Evolutionary conservation across 495 filamentous ascomycete genomes (phyloP).

Genomic region (Annulohypoxylon bovei): DNA sequence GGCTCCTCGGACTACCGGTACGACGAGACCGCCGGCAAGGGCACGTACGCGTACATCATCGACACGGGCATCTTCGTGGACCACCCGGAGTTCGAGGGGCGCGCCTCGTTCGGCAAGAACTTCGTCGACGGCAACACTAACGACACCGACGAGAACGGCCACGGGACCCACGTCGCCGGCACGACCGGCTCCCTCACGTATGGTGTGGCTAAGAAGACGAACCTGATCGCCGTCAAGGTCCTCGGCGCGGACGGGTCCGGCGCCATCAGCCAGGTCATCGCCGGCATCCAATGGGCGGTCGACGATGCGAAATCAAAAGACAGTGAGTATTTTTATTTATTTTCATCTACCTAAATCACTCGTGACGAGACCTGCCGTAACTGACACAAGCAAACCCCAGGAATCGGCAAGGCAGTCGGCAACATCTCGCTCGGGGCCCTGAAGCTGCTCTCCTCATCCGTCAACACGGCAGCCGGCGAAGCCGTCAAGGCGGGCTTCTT

Average conservation of each 20-base stretch:
- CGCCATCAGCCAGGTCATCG: slow-evolving; percentile 55
- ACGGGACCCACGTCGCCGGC: slow-evolving; percentile 52
- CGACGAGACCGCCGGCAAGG: slow-evolving; percentile 55
- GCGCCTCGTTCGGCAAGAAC: slow-evolving; percentile 61
- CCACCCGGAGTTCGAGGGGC: slow-evolving; percentile 63
- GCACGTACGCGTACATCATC: slow-evolving; percentile 58
- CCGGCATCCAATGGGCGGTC: slow-evolving; percentile 60
- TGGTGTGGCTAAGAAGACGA: slow-evolving; percentile 51
- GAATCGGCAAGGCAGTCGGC: slow-evolving; percentile 49
- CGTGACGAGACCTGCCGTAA: neutral
- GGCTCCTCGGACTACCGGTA: slow-evolving; percentile 53
- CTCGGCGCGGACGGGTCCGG: slow-evolving; percentile 54
- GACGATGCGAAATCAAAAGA: slow-evolving; percentile 47
- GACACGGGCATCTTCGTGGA: slow-evolving; percentile 58
- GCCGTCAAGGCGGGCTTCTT: slow-evolving; percentile 55
- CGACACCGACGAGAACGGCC: slow-evolving; percentile 53
- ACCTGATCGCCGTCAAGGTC: slow-evolving; percentile 50
- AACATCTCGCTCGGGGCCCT: slow-evolving; percentile 61
- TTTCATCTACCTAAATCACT: neutral
- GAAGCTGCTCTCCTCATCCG: slow-evolving; percentile 46
- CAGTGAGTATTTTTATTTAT: no score
- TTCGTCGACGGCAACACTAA: slow-evolving; percentile 40
- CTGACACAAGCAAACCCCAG: slow-evolving; percentile 18
- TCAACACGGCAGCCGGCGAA: slow-evolving; percentile 54
- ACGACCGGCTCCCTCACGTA: slow-evolving; percentile 46